A percentile compares a stretch with the other conserved stretches of the same genome.
Conservation (phyloP, 345 rosid genomes). For the Gossypium australe region DNA sequence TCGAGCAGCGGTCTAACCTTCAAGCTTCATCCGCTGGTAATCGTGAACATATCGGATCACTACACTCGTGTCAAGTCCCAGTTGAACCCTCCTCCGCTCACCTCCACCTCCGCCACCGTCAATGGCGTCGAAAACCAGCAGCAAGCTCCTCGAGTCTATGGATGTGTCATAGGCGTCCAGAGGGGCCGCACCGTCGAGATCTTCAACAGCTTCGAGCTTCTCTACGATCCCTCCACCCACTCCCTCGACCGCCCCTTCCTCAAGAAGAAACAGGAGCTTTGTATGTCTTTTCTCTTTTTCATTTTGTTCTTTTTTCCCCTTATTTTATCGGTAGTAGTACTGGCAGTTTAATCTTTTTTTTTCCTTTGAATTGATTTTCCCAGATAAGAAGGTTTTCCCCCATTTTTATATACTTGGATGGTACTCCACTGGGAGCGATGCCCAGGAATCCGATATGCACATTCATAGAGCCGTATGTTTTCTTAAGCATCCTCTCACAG, state of each 20-base stretch:
- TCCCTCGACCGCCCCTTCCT: constrained; percentile 86
- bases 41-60: constrained; percentile 93
- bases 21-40: constrained; percentile 93
- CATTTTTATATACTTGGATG: constrained; percentile 89
- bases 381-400: constrained; percentile 95
- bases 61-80: constrained; percentile 87
- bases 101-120: constrained; percentile 18
- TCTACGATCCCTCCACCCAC: constrained; percentile 56
- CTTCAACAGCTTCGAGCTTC: constrained; percentile 96
- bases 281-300: constrained; percentile 29
- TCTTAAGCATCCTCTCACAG: background rate
- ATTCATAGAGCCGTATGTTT: constrained; percentile 85
- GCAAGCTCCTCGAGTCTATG: constrained; percentile 74
- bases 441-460: constrained; percentile 84
- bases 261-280: constrained; percentile 96
- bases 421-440: constrained; percentile 92
- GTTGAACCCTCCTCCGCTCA: constrained; percentile 41
- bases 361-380: background rate
- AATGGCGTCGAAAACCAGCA: constrained; percentile 20
- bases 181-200: constrained; percentile 93
- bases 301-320: background rate
- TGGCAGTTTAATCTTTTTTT: background rate
- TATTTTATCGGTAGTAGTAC: background rate
- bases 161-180: constrained; percentile 90
- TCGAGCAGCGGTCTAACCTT: constrained; percentile 94